Percentiles rank a stretch among this genome's conserved stretches.
phyloP scores from a whole-genome alignment of 2,329 filamentous ascomycete genomes.

The Fusarium solani-melongenae region DNA sequence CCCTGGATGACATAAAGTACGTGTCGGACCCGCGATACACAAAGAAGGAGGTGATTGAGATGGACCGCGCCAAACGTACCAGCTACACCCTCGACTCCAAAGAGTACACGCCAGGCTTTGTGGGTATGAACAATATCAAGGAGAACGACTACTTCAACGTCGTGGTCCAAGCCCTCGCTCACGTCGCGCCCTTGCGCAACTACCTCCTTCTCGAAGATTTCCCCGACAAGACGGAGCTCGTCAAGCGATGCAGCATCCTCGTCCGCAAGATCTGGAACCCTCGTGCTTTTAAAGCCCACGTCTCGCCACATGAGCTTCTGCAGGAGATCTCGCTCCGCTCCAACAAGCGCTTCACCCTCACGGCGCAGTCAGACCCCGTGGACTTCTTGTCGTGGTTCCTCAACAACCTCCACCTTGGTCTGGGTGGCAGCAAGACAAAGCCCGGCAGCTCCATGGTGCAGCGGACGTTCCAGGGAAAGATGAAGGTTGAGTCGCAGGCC shows the following conservation, averaged over 20 bases:
- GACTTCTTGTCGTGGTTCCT: constrained; percentile 98
- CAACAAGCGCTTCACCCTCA: constrained; percentile 92
- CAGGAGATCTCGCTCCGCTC: constrained; percentile 93
- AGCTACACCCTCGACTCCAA: constrained; percentile 84
- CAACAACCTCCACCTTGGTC: constrained; percentile 90
- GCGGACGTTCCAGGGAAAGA: constrained; percentile 89
- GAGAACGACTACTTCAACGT: constrained; percentile 99
- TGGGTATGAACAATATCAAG: constrained; percentile 99
- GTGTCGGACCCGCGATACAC: constrained; percentile 92
- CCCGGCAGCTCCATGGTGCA: constrained; percentile 89
- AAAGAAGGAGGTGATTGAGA: constrained; percentile 79
- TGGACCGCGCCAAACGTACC: constrained; percentile 73
- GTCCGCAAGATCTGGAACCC: constrained; percentile 99
- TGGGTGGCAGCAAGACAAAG: constrained; percentile 90
- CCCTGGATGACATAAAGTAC: constrained; percentile 97
- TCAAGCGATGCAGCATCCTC: constrained; percentile 87
- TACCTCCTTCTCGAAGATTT: constrained; percentile 92
- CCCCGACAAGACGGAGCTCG: constrained; percentile 77
- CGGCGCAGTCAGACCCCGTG: constrained; percentile 91
- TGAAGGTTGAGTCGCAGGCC: constrained; percentile 92
- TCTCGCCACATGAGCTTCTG: constrained; percentile 95
- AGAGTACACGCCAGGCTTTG: constrained; percentile 91
- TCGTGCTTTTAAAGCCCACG: constrained; percentile 93
- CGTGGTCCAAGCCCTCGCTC: constrained; percentile 88
- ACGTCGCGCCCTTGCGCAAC: constrained; percentile 89